Base-by-base conservation (phyloP, 768 basidiomycete genomes). In the Pleurotus giganteus region DNA sequence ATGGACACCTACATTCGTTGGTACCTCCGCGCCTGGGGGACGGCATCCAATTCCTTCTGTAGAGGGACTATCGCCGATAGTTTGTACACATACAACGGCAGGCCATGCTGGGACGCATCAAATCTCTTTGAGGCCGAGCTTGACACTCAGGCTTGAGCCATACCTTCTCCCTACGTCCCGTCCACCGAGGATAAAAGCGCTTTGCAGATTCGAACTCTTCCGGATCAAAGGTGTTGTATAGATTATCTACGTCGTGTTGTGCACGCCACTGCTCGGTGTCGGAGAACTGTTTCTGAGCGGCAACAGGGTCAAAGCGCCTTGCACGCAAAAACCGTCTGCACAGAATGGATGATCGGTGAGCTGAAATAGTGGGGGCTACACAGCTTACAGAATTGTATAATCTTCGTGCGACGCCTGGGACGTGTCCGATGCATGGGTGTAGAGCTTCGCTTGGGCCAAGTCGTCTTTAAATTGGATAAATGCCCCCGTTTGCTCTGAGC, bases 291-390 rank as follows among this genome's bases (percentile, higher is more conserved):
- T 82, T 80, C 67, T 82, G 74, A 0, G 91, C 90, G 56, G 81
- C 79, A 17, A 68, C 60, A 12, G 78, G 71, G 56, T 89, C 79
- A 65, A 84, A 93, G 54, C 75, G 75, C 56, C 92, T 76, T 4
- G 92, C 92, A n/a, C 90, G 81, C 2, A 94, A 80, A 65, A 92
- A 94, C 9, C 92, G 88, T 23, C 91, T 93, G 66, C n/a, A 44
- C 42, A 13, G 44, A n/a, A 29, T 39, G n/a, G 55, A 17, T 28
- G 34, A 55, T 56, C 47, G 24, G 39, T 54, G 19, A 7, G 2
- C 4, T 29, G 34, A 26, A 43, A 36, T 42, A 54, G 19, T 41
- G 46, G 32, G 4, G 23, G 29, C 12, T 26, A 32, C n/a, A 32
- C 42, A 26, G 72, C 82, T 47, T 57, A 90, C 87, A 88, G 64